Percentiles rank a stretch among this genome's conserved stretches.
Conservation (phyloP, 768 basidiomycete species). For the Russula abietina region DNA sequence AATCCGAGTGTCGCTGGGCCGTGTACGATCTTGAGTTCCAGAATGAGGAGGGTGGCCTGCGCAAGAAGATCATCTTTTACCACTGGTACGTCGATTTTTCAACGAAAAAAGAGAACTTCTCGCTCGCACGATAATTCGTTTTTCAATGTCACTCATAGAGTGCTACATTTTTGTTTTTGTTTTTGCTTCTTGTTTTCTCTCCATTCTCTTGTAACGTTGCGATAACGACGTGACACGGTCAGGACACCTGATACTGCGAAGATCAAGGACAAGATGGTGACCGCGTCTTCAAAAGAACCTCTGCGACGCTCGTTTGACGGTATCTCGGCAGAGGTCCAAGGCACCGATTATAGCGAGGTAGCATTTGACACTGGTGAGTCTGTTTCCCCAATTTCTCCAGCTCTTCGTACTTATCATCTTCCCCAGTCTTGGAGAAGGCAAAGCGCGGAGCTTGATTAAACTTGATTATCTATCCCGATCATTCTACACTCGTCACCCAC, state of each 20-base stretch:
- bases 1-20: constrained; percentile 76
- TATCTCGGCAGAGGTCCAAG: constrained; percentile 78
- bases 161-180: too few species aligned
- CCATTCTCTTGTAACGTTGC: not conserved
- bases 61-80: constrained; percentile 82
- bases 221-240: not conserved
- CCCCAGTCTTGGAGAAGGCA: constrained; percentile 30
- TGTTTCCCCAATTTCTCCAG: not conserved
- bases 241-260: constrained; percentile 86
- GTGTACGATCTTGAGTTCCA: constrained; percentile 88
- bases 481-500: constrained; percentile 1
- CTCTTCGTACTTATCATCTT: not conserved
- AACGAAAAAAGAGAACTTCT: not conserved
- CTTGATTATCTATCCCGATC: constrained; percentile 10
- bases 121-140: not conserved
- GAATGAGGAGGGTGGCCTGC: constrained; percentile 63
- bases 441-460: constrained; percentile 25
- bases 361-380: constrained; percentile 55
- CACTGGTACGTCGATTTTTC: constrained; percentile 57
- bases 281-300: constrained; percentile 80
- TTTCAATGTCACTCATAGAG: not conserved
- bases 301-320: constrained; percentile 70
- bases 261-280: constrained; percentile 91
- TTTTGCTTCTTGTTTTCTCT: too few species aligned
- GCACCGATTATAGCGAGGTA: constrained; percentile 71